Base-by-base conservation (phyloP, 768 basidiomycete species). In the Paxillus ammoniavirescens region DNA sequence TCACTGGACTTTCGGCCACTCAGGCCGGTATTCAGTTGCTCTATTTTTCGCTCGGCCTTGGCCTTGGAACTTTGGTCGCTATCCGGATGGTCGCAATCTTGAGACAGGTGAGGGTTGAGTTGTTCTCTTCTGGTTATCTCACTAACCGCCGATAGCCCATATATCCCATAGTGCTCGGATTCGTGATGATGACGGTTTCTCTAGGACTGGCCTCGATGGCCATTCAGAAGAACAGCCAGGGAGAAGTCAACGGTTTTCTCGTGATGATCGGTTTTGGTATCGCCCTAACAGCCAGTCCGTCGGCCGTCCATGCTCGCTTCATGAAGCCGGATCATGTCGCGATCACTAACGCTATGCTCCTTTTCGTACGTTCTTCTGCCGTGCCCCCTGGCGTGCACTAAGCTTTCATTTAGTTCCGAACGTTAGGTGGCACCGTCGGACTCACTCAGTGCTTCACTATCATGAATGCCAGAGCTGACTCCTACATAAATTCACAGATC, bases 381-480 rank as follows among this genome's bases (percentile, higher is more conserved):
- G 26, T 4, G 26, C 6, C 26, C 26, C 26, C 3, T 26, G 26
- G 2, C 26, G 2, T 26, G 26, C 5, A 26, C 26, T 6, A 26
- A 26, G 26, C 3, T 13, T 23, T 13, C 4, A 12, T 5, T 15
- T 56, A 81, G 78, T 77, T 76, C 66, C 73, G 76, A 14, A 64
- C 75, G 1, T 65, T 80, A 37, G 81, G 81, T n/a, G 81, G 81
- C 8, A 81, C 79, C 0, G 61, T 80, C 37, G 80, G 81, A 21
- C 73, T 82, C 37, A 79, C 81, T 0, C 81, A 82, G 56, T 80
- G 79, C 48, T 72, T 74, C 40, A 76, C 81, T 8, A 67, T 82
- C 18, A 71, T 81, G 50, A 73, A 73, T 55, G 64, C 71, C 33
- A 78, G 73, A 63, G 79, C 78, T 28, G 64, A 65, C 28, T 26